Conservation (phyloP, 768 basidiomycete species). For the Chlorophyllum brunneum region DNA sequence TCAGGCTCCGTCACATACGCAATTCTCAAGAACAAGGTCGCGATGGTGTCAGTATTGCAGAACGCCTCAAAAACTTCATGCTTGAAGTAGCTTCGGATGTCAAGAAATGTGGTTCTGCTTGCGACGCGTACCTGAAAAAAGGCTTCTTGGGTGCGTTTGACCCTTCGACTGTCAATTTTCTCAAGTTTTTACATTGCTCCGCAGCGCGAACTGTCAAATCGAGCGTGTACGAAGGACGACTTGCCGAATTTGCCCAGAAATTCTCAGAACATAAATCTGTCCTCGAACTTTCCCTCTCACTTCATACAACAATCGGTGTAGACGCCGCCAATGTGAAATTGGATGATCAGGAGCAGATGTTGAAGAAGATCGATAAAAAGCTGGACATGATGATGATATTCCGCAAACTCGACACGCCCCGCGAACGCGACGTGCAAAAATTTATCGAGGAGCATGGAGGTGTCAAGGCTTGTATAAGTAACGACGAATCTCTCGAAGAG, state of each 20-base stretch:
- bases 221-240: conserved; percentile 31
- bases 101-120: conserved; percentile 37
- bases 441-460: conserved; percentile 39
- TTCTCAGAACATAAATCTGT: conserved; percentile 31
- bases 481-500: conserved; percentile 29
- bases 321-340: conserved; percentile 30
- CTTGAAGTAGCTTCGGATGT: conserved; percentile 34
- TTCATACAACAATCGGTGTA: conserved; percentile 35
- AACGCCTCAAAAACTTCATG: conserved; percentile 25
- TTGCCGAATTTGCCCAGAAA: conserved; percentile 26
- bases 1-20: conserved; percentile 25
- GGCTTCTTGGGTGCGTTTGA: conserved; percentile 29
- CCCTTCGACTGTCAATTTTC: neutral
- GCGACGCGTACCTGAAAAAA: conserved; percentile 43
- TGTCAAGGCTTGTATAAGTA: conserved; percentile 27
- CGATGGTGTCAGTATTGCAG: conserved; percentile 27
- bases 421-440: conserved; percentile 32
- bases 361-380: conserved; percentile 24
- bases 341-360: conserved; percentile 15
- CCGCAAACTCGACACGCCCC: conserved; percentile 32
- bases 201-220: conserved; percentile 33
- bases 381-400: conserved; percentile 32
- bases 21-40: conserved; percentile 21
- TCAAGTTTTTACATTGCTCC: neutral
- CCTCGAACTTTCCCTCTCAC: conserved; percentile 30